A percentile compares a stretch with the other conserved stretches of the same genome.
phyloP scores from a whole-genome alignment of 2,329 filamentous ascomycete species.

The Ceratocystis ficicola region DNA sequence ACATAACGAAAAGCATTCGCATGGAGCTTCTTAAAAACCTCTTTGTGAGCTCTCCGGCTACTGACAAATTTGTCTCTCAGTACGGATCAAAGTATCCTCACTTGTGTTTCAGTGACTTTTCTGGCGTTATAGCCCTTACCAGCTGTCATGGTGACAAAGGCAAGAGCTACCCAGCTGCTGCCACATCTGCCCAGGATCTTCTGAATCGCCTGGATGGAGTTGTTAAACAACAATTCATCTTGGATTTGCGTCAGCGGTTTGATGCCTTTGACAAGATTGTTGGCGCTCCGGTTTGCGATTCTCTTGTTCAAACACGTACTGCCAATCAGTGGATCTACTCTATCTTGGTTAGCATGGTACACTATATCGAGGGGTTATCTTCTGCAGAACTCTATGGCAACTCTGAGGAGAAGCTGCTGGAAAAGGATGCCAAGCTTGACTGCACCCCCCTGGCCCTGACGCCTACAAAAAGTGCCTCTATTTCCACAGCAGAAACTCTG shows the following conservation, averaged over 20 bases:
- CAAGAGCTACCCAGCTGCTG: background rate
- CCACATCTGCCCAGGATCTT: background rate
- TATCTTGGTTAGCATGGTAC: background rate
- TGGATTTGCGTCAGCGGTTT: background rate
- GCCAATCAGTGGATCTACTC: conserved; percentile 4
- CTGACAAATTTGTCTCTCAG: background rate
- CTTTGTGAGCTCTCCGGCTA: background rate
- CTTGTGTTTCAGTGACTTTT: background rate
- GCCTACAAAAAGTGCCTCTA: background rate
- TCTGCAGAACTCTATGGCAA: background rate
- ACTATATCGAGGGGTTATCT: background rate
- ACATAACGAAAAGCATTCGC: background rate
- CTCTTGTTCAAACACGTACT: conserved; percentile 7
- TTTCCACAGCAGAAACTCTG: background rate
- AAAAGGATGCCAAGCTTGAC: background rate
- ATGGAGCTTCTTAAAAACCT: background rate
- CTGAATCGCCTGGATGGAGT: background rate
- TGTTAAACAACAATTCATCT: background rate
- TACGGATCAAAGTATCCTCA: background rate
- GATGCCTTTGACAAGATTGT: conserved; percentile 2
- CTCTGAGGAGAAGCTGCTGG: background rate
- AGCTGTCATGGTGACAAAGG: background rate
- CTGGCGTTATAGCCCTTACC: background rate
- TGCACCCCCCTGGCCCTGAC: background rate
- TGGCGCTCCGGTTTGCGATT: conserved; percentile 1